A percentile compares a stretch with the other conserved stretches of the same genome.
phyloP scores from a whole-genome alignment of 352 stramenopile genomes.

The Aphanomyces invadans region DNA sequence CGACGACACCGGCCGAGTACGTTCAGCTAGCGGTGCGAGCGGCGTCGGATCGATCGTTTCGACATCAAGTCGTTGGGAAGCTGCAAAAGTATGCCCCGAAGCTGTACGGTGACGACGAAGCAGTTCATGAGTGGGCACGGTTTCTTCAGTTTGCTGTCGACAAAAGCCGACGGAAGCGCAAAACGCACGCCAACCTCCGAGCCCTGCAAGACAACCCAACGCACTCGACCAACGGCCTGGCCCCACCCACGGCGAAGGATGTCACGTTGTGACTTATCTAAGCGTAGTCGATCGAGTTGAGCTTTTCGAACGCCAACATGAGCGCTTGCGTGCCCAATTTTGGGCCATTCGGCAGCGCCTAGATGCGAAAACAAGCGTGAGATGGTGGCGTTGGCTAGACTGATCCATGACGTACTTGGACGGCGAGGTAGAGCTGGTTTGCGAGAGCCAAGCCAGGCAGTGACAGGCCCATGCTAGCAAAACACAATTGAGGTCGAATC shows the following conservation, averaged over 20 bases:
- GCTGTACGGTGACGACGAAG: slow-evolving; percentile 38
- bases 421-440: slow-evolving; percentile 79
- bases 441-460: slow-evolving; percentile 81
- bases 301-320: slow-evolving; percentile 77
- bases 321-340: slow-evolving; percentile 73
- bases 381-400: too few species aligned
- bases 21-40: slow-evolving; percentile 43
- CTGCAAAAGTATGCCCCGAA: slow-evolving; percentile 35
- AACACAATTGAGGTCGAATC: not conserved
- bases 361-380: too few species aligned
- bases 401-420: slow-evolving; percentile 43
- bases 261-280: not conserved
- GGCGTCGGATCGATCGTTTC: slow-evolving; percentile 40
- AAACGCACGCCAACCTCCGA: not conserved
- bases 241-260: too few species aligned
- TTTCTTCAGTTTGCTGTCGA: slow-evolving; percentile 48
- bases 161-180: not conserved
- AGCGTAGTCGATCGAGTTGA: slow-evolving; percentile 51
- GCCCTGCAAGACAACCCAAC: too few species aligned
- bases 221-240: too few species aligned
- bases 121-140: slow-evolving; percentile 58
- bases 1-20: slow-evolving; percentile 41
- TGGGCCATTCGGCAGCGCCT: slow-evolving; percentile 73
- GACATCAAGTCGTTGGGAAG: slow-evolving; percentile 35
- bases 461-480: slow-evolving; percentile 68